These are phyloP conservation scores for Saccharum officinarum DNA, from an alignment of 176 grass and related monocot species.

Conservation along the genomic window DNA sequence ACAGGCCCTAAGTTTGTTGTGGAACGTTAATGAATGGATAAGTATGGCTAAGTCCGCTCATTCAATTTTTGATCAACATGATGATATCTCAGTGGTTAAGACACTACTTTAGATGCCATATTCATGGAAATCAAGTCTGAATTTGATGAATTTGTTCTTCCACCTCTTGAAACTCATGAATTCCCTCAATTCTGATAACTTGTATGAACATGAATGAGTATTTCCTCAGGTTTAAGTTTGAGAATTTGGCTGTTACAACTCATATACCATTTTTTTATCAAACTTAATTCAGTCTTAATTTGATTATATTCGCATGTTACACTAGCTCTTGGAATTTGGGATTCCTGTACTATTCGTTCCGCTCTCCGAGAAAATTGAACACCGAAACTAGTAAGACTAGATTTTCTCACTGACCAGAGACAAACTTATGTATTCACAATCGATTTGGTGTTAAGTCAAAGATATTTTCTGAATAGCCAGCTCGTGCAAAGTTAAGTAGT, in stretches of 20 bases:
- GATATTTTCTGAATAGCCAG: not conserved
- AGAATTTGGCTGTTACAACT: not conserved
- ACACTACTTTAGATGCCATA: not conserved
- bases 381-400: not conserved
- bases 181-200: not conserved
- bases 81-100: not conserved
- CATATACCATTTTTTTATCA: no score
- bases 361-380: not conserved
- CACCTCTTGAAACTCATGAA: not conserved
- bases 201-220: not conserved
- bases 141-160: not conserved
- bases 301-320: not conserved
- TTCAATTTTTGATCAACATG: not conserved
- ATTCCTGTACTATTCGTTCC: not conserved
- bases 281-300: not conserved
- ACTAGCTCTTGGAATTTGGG: not conserved
- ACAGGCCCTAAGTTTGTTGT: no score
- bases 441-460: not conserved
- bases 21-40: not conserved
- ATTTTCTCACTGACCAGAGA: not conserved
- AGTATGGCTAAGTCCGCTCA: not conserved
- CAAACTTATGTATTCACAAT: not conserved
- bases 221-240: not conserved
- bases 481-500: not conserved
- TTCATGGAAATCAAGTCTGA: not conserved